A percentile compares a stretch with the other conserved stretches of the same genome.
Conservation (phyloP, 2,329 filamentous ascomycete genomes). For the Coniella lustricola region DNA sequence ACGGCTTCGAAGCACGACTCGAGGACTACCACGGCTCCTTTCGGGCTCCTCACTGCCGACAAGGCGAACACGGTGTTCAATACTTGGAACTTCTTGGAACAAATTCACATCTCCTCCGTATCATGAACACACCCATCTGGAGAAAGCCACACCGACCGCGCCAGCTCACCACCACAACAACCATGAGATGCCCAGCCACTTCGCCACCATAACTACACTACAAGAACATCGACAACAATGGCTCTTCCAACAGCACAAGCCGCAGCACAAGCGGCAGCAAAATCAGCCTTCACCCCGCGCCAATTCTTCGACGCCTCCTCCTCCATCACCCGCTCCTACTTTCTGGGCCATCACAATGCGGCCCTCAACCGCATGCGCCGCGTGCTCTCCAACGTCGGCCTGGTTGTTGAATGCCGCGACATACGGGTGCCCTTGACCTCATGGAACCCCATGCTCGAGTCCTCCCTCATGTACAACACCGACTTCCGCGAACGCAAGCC, state of each 20-base stretch:
- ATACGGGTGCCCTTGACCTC: constrained; percentile 84
- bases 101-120: too few relatives aligned
- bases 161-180: too few relatives aligned
- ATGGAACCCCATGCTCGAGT: constrained; percentile 83
- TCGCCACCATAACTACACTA: too few relatives aligned
- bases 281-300: constrained; percentile 46
- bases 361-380: constrained; percentile 78
- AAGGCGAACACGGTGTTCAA: too few relatives aligned
- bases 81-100: too few relatives aligned
- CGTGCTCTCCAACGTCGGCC: constrained; percentile 70
- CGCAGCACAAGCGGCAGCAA: constrained; percentile 9
- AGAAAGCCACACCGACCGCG: too few relatives aligned
- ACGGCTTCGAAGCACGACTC: too few relatives aligned
- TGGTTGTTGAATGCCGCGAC: constrained; percentile 92
- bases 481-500: constrained; percentile 11
- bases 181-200: too few relatives aligned
- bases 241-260: constrained; percentile 5
- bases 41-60: too few relatives aligned
- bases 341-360: constrained; percentile 82
- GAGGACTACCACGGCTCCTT: too few relatives aligned
- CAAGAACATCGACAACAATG: not conserved
- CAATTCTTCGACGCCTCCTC: constrained; percentile 61
- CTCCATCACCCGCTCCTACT: constrained; percentile 83
- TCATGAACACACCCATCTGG: too few relatives aligned
- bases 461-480: constrained; percentile 54